Base-by-base conservation (phyloP, 2,329 filamentous ascomycete genomes). In the Coniochaeta sp. region DNA sequence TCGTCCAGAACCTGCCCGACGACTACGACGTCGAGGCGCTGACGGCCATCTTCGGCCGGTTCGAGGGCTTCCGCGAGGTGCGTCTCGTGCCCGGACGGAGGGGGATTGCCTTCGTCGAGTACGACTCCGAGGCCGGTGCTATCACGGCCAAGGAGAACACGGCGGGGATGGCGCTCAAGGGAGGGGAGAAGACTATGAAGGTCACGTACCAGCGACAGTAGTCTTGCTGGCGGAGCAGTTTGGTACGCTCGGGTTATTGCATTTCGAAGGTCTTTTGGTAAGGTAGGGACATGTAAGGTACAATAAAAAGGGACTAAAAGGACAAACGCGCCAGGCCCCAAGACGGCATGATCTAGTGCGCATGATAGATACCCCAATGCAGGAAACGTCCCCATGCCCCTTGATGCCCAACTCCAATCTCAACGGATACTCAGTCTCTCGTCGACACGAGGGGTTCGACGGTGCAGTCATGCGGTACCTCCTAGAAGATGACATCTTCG, bases 151-250 rank as follows among this genome's bases (percentile, higher is more conserved):
- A 96, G 81, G 93, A 98, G 80, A 91, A 89, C 64, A 96, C 91
- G 34, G 89, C 90, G 14, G 91, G 91, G 24, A 93, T 95, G 85
- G 80, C 85, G 26, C 78, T 99, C 67, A 89, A 88, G 59, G 86
- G 86, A 19, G 86, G 86, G 54, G 83, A 84, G 66, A 90, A 91
- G 76, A 80, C 86, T 8, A 91, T 99, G 74, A 96, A 95, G 78
- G 93, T 99, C 65, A 97, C 95, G 16, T 99, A 96, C 81, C 95
- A 98, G 78, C 84, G 93, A 70, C 90, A 96, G 79, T 96, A 81
- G 58, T 40, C 17, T n/a, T 55, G 50, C 14, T 55, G 17, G 5
- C n/a, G 33, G 24, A 24, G 54, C 19, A 14, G 38, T 17, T n/a
- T 38, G 36, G n/a, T n/a, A n/a, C n/a, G n/a, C n/a, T 40, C 16